Base-by-base conservation (phyloP, 306 rosid genomes). In the Erythrophleum fordii region DNA sequence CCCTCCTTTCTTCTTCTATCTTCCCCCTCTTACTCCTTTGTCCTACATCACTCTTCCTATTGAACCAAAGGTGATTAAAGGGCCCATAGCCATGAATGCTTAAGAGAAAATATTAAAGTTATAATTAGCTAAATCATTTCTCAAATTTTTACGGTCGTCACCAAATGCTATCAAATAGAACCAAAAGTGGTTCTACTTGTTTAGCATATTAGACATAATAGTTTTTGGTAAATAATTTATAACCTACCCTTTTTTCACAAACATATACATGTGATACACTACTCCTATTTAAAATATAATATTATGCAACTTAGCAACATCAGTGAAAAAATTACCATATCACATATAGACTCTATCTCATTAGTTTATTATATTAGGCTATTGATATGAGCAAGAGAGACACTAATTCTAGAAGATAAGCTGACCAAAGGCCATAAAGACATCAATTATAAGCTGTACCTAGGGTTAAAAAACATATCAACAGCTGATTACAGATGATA, bases 51-150 rank as follows among this genome's bases (percentile, higher is more conserved):
- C n/a, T n/a, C 68, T 34, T 9, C 18, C 73, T 11, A 37, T 18
- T 11, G 14, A 17, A 13, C n/a, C 39, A 42, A 75, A 35, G 49
- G 9, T 29, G 35, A 44, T 65, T 53, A 39, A 51, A 9, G 16
- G 20, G 11, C 31, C 16, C 34, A n/a, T n/a, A n/a, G n/a, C n/a
- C n/a, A 18, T n/a, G 11, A 61, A 80, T 58, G 39, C 31, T 23
- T 80, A 28, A 25, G 72, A 31, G 14, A 26, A 80, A 72, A 35
- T 17, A 72, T 72, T 48, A n/a, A n/a, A n/a, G 52, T 16, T 25
- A 5, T 45, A 44, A 31, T 46, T 46, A 48, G 67, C 58, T 44
- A 45, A 31, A 41, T 45, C 68, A 37, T 46, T 46, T 11, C 48
- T 31, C 48, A 66, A 55, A 31, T 41, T 61, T 22, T 69, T 60